Evolutionary conservation across 2,329 filamentous ascomycete species (phyloP).

Genomic region (Aspergillus sp.): DNA sequence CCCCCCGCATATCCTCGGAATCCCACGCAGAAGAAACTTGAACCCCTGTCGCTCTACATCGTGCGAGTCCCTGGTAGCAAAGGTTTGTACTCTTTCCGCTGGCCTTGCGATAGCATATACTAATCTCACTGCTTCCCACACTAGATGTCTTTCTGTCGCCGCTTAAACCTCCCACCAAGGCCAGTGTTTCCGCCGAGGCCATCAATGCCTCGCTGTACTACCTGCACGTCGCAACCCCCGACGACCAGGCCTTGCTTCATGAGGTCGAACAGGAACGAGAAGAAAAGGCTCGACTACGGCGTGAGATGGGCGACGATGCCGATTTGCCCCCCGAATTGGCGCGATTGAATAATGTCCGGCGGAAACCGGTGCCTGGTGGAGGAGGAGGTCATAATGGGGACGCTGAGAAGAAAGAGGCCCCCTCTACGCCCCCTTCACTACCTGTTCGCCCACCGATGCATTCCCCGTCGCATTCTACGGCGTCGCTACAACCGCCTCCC

Average conservation of each 20-base stretch:
- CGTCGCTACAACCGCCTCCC: conserved; percentile 15
- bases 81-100: conserved; percentile 53
- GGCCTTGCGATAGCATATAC: neutral
- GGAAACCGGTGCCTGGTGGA: conserved; percentile 37
- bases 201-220: conserved; percentile 89
- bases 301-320: conserved; percentile 23
- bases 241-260: conserved; percentile 50
- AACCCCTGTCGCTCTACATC: conserved; percentile 83
- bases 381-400: conserved; percentile 7
- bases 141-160: conserved; percentile 89
- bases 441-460: conserved; percentile 20
- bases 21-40: conserved; percentile 65
- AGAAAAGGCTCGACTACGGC: conserved; percentile 25
- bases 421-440: conserved; percentile 14
- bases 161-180: conserved; percentile 79
- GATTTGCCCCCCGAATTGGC: conserved; percentile 27
- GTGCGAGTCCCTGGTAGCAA: conserved; percentile 86
- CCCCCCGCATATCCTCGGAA: conserved; percentile 83
- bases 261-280: conserved; percentile 40
- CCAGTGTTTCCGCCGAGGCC: conserved; percentile 81
- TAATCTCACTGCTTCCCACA: conserved; percentile 12
- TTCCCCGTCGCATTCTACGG: conserved; percentile 11
- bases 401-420: neutral
- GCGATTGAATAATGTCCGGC: conserved; percentile 38
- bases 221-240: conserved; percentile 71